phyloP scores from a whole-genome alignment of 805 yeast species.

The Wickerhamiella vanderwaltii region DNA sequence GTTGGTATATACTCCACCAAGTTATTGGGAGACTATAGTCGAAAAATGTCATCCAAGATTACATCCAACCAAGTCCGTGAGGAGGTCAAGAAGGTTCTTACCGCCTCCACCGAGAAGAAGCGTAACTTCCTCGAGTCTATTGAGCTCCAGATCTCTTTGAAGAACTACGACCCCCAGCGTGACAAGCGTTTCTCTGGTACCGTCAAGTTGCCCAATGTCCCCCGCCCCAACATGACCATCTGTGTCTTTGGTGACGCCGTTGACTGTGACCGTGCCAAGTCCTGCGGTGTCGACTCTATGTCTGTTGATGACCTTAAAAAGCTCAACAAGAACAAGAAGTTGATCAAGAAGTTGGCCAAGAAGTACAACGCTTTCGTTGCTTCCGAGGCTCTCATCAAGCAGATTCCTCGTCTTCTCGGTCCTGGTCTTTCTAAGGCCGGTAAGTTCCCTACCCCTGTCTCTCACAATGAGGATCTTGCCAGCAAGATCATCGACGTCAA shows the following conservation, averaged over 20 bases:
- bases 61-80: conserved; percentile 90
- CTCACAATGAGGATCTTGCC: conserved; percentile 97
- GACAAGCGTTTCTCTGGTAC: conserved; percentile 99
- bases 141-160: conserved; percentile 98
- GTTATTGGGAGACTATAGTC: conserved; percentile 24
- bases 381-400: conserved; percentile 98
- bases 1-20: conserved; percentile 17
- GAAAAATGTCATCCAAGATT: conserved; percentile 45
- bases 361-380: conserved; percentile 99
- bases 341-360: conserved; percentile 99
- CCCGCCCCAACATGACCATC: conserved; percentile 99
- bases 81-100: conserved; percentile 84
- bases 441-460: conserved; percentile 99
- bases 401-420: conserved; percentile 99
- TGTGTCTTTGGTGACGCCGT: conserved; percentile 99
- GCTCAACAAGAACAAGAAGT: conserved; percentile 99
- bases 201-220: conserved; percentile 94
- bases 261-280: conserved; percentile 99
- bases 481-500: conserved; percentile 91
- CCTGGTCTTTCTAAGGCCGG: conserved; percentile 99
- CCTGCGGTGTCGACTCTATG: conserved; percentile 98
- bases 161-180: conserved; percentile 99
- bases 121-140: conserved; percentile 99
- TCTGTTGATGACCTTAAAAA: conserved; percentile 99
- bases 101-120: conserved; percentile 91